phyloP scores from a whole-genome alignment of 2,329 filamentous ascomycete genomes.

The Exophiala sp. region DNA sequence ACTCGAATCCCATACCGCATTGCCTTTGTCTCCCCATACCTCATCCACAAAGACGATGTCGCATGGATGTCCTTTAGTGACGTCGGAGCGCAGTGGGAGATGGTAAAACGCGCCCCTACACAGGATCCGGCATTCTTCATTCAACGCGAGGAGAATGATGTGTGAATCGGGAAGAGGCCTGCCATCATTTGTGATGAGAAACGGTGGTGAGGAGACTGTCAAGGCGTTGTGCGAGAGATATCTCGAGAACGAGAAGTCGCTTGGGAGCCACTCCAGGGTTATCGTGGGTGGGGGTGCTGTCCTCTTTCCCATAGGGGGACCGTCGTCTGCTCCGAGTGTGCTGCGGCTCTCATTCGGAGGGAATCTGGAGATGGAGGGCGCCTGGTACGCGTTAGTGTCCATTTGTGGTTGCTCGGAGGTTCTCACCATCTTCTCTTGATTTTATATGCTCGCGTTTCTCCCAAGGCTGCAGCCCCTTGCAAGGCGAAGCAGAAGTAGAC shows the following conservation, averaged over 20 bases:
- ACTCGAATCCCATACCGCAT: not conserved
- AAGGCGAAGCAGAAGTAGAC: too few species aligned
- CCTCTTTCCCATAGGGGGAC: too few species aligned
- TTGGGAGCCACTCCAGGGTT: too few species aligned
- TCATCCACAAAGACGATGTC: slow-evolving; percentile 7
- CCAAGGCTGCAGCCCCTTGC: too few species aligned
- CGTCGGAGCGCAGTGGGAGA: not conserved
- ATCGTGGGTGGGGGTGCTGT: too few species aligned
- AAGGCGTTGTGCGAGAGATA: not conserved
- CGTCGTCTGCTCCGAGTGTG: too few species aligned
- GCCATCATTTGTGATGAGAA: not conserved
- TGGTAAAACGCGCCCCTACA: slow-evolving; percentile 1
- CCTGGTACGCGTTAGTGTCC: too few species aligned
- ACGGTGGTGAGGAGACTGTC: not conserved
- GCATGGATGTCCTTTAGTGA: not conserved
- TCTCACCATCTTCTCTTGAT: too few species aligned
- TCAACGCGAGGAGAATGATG: slow-evolving; percentile 3
- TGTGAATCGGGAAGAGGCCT: not conserved
- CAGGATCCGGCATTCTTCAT: slow-evolving; percentile 4
- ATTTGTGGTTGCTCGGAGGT: too few species aligned
- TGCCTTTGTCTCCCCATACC: not conserved
- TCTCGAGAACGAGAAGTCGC: not conserved
- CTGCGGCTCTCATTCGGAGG: too few species aligned
- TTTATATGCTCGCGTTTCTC: too few species aligned
- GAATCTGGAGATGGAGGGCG: too few species aligned